Conservation (phyloP, 805 yeast species). For the Schwanniomyces sp. region DNA sequence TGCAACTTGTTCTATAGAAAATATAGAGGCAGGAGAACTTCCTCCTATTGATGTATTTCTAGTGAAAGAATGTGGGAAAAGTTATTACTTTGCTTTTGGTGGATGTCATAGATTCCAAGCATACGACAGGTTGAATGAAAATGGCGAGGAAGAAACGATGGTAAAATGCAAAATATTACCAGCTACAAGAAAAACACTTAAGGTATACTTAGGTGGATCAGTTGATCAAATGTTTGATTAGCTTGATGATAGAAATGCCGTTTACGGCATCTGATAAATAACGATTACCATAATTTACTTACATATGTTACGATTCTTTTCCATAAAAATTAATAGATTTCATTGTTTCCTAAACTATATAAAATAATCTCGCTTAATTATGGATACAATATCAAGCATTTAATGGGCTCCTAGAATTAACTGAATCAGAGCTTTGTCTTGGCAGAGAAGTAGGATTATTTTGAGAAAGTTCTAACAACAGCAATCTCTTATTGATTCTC, state of each 20-base stretch:
- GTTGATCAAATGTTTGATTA: constrained; percentile 48
- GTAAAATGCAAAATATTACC: constrained; percentile 77
- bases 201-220: constrained; percentile 69
- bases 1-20: constrained; percentile 53
- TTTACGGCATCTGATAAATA: background rate
- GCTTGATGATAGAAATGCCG: background rate
- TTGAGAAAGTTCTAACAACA: background rate
- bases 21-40: constrained; percentile 58
- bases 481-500: constrained; percentile 27
- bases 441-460: background rate
- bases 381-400: background rate
- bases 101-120: constrained; percentile 92
- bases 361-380: no score
- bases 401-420: constrained; percentile 28
- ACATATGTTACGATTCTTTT: background rate
- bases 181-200: constrained; percentile 67
- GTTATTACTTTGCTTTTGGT: constrained; percentile 78
- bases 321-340: background rate
- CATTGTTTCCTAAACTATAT: no score
- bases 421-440: constrained; percentile 24
- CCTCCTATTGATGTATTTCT: constrained; percentile 82
- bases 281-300: background rate
- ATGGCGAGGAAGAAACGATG: constrained; percentile 29
- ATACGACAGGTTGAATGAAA: constrained; percentile 56
- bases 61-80: constrained; percentile 62